Base-by-base conservation (phyloP, 805 yeast genomes). In the Wickerhamomyces xylosicus region DNA sequence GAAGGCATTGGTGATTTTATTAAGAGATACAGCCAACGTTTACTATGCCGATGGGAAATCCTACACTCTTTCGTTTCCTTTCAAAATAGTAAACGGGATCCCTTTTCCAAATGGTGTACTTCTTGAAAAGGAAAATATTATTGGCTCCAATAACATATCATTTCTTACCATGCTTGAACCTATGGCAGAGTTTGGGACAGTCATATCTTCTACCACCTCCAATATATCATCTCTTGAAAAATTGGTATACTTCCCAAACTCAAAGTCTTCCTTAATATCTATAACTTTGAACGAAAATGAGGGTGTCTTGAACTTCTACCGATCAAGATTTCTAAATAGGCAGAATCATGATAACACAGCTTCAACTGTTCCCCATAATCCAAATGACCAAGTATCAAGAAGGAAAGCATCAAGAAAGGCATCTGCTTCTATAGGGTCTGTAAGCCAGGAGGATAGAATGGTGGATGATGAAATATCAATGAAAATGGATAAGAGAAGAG, bases 131-230 rank as follows among this genome's bases (percentile, higher is more conserved):
- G 69, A 66, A 36, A 21, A 42, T 35, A 8, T 14, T 8, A 15
- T 10, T 15, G 33, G 37, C 19, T 27, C 36, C 5, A 15, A 33
- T 11, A 36, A 42, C 14, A 27, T 43, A 2, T 46, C 42, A 9
- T 81, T 84, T 47, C 64, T 85, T 38, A 77, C 94, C 0, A 54
- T 86, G 42, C 67, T 77, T 1, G 94, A 85, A 53, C 90, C 95
- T 1, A 61, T 81, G 43, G 72, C 75, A 2, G 92, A 85, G 4
- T 67, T 84, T 41, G 86, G 95, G 2, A 62, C 75, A 4, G 71
- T 86, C 4, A 75, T 77, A 1, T 77, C 90, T 0, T 75, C 86
- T 0, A 76, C 87, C 2, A 77, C 82, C 0, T 72, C 85, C 0
- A 71, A 76, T 3, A 72, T 84, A 21, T 67, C 83, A 0, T 56